Evolutionary conservation across 371 early-diverging fungal species (phyloP), one percentile per base, ranked within the genome.

Genomic region (Fennellomyces sp.): DNA sequence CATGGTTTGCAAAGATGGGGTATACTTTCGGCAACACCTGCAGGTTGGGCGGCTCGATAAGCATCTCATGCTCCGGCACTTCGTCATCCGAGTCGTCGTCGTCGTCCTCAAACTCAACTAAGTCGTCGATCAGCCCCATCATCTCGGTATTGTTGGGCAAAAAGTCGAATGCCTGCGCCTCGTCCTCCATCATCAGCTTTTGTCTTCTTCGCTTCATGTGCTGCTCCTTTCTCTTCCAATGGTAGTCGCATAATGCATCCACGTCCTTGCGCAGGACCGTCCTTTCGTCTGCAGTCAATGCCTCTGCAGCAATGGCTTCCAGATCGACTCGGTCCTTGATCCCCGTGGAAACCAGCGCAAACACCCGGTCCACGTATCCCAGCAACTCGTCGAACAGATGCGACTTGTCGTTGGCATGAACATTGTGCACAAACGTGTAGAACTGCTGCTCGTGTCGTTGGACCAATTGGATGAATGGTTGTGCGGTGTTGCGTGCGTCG

Each of bases 391-490:
- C 75, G 59, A 75, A 75, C 13, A 75, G 52, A 51, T 58, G 63
- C 0, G 75, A 62, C 28, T 56, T 59, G 30, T 82, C 82, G 29
- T 78, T 73, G 30, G 69, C 68, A 52, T 86, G 78, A 15, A 86
- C 76, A 11, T 75, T 66, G 41, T 86, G 84, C 13, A 86, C 79
- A 66, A 84, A 86, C 21, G 61, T 62, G 61, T 86, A 86, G 52
- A 84, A 82, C 36, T 63, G 70, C 15, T 78, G 78, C 25, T 82
- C 72, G 51, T 86, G 84, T 28, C 80, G 75, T 39, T 74, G 64
- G 8, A 79, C 80, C 15, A 86, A 55, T 21, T 73, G 65, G 29
- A 83, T 63, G 55, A 72, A 70, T 5, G 60, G 68, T 30, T 69
- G 69, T 3, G 69, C 58, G 2, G 65, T 69, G 51, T 66, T 69